Base-by-base conservation (phyloP, 2,329 filamentous ascomycete species). In the Rutstroemia sp. region DNA sequence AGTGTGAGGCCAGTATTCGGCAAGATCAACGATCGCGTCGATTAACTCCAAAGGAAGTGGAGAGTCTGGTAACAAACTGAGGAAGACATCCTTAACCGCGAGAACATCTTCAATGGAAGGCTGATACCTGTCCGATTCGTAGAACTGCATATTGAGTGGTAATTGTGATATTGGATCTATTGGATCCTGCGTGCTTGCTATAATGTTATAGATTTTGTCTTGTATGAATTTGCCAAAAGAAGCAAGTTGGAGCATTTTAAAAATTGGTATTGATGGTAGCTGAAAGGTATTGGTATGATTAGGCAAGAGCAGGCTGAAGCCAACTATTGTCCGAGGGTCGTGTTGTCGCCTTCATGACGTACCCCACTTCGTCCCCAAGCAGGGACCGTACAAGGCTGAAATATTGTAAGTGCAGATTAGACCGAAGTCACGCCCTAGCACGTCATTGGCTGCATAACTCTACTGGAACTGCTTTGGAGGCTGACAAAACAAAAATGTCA, bases 1-100 rank as follows among this genome's bases (percentile, higher is more conserved):
- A 1, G 70, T 68, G 61, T 78, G 77, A 14, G 76, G 77, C 82
- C 83, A 86, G 68, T 85, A 86, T 68, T 84, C 81, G 54, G 81
- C 83, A 27, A 72, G 66, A 63, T 86, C 82, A 54, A 85, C 68
- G 47, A 86, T 75, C 47, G 68, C 66, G 63, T 84, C 77, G 39
- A 82, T 70, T 0, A 86, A 58, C 58, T 85, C 82, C 1, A 73
- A 67, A 0, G 83, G 82, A 1, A 86, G 69, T 2, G 66, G 66
- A 6, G 70, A 68, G 10, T 68, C 71, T 52, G 73, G 71, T 25
- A 63, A 64, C n/a, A 86, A 3, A 30, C 21, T 49, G n/a, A 23
- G 47, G 8, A 57, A 65, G 66, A 80, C 73, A 12, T 72, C 64
- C 53, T 78, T 79, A 10, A 76, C 73, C 1, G 76, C 66, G 2